Evolutionary conservation across 2,329 filamentous ascomycete genomes (phyloP), one percentile per base, ranked within the genome.

Genomic region (Cordyceps farinosa): DNA sequence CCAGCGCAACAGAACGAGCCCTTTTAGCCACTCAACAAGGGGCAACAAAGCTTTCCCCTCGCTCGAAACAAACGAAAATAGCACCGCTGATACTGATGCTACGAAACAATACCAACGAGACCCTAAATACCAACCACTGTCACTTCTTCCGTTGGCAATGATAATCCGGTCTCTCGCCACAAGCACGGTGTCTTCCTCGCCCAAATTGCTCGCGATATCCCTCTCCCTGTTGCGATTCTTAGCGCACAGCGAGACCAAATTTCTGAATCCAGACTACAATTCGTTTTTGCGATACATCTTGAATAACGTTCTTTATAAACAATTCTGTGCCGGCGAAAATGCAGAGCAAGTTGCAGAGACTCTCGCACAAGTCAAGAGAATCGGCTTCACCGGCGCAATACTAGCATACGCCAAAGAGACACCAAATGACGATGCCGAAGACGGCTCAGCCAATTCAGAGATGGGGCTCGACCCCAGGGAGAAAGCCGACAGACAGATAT

Each of bases 261-360:
- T 77, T 0, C 67, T 77, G 69, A 78, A 78, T 66, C 75, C 83
- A 17, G 81, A 84, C 53, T 74, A 74, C 47, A 86, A 86, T 67
- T 78, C 78, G 0, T 22, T 84, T 0, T 72, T 85, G 13, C 73
- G 77, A 32, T 70, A 73, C 11, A 62, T 84, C 3, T 73, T 86
- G 7, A 81, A 80, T 68, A 75, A 78, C 64, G 84, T 82, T 0
- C 83, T 81, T 4, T 80, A 74, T 68, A 81, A 82, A 44, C 84
- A 86, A 61, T 86, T 85, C 72, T 86, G 84, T 66, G 80, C 81
- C 0, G 84, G 84, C 1, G 80, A 81, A 68, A 80, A 56, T 42
- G 51, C 42, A 7, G 22, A 40, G 3, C 27, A 62, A 17, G 44
- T 62, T 11, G 32, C 40, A 13, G 38, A 50, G 9, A 56, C 51